Evolutionary conservation across 164 flowering plant genomes (phyloP), one percentile per base, ranked within the genome.

Genomic region (Vitis cinerea): DNA sequence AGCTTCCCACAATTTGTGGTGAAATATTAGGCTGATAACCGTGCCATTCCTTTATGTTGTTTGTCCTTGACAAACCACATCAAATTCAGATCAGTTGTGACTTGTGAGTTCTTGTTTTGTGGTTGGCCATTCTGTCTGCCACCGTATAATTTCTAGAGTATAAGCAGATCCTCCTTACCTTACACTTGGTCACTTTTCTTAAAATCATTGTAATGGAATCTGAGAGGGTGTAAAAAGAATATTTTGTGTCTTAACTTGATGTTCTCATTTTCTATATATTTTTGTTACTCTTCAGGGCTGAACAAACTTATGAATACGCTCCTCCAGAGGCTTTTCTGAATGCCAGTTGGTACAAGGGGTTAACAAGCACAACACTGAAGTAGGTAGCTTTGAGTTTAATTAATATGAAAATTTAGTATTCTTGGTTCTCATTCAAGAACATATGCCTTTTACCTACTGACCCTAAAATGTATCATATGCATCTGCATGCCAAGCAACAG

Each of bases 281-380:
- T 53, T 59, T 61, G 8, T 61, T 23, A 10, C 77, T 71, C 58
- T 65, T 51, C 84, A 96, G 99, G 75, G 88, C 89, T 72, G 99
- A 96, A 78, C 95, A 96, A 78, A 96, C 99, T 23, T 79, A 66
- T 50, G 97, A 88, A 73, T 96, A 96, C 81, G 74, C 88, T 72
- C 92, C 99, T 63, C 99, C 98, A 10, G 99, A 96, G 81, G 98
- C 95, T 60, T 79, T 89, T 69, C 85, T 96, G 29, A 89, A 93
- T 83, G 72, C 79, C 31, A 87, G 84, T 66, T 96, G 98, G 97
- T 88, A 85, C 77, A 83, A 65, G 48, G 97, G 85, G 27, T 83
- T 91, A 61, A 68, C 74, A 59, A 83, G 77, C 75, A 64, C 67
- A 69, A 85, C 76, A 54, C 48, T 83, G 62, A 93, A 91, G 99